Percentiles rank a stretch among this genome's conserved stretches.
These are phyloP conservation scores for Fragosphaeria purpurea DNA, from an alignment of 2,329 filamentous ascomycete genomes.

Conservation along the genomic window DNA sequence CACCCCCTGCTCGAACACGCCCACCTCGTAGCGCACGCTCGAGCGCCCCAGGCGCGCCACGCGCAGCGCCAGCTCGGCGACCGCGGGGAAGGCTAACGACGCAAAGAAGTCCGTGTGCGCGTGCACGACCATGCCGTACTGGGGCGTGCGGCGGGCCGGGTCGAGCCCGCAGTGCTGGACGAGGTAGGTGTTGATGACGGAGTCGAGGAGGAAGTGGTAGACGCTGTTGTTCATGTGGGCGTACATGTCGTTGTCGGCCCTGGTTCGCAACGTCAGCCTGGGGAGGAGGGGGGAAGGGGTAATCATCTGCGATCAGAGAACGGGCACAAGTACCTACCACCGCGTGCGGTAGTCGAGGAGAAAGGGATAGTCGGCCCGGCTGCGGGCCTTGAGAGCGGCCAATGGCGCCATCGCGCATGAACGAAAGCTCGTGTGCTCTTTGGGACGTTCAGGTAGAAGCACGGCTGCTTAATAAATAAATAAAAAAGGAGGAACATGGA, in stretches of 20 bases:
- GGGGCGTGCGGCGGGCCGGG: constrained; percentile 55
- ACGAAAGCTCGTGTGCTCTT: no score
- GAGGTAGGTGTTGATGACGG: constrained; percentile 80
- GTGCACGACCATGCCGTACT: constrained; percentile 78
- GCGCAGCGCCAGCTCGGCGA: constrained; percentile 70
- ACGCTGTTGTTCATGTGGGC: constrained; percentile 86
- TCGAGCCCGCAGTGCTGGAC: constrained; percentile 66
- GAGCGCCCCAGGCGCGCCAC: constrained; percentile 77
- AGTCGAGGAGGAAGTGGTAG: constrained; percentile 82
- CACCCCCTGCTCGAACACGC: constrained; percentile 66
- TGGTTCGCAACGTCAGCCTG: constrained; percentile 21
- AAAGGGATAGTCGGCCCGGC: constrained; percentile 65
- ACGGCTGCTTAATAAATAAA: no score
- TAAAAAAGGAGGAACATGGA: no score
- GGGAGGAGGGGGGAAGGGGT: background rate
- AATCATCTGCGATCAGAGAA: background rate
- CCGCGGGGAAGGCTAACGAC: constrained; percentile 69
- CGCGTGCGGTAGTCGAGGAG: constrained; percentile 73
- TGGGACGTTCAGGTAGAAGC: no score
- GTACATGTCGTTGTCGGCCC: constrained; percentile 94
- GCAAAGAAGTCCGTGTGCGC: constrained; percentile 79
- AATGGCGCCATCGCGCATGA: constrained; percentile 21
- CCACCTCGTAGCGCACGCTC: constrained; percentile 85
- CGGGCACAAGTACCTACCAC: constrained; percentile 49
- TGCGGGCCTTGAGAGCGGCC: constrained; percentile 47